A percentile compares a stretch with the other conserved stretches of the same genome.
These are phyloP conservation scores for Elaphomyces granulatus DNA, from an alignment of 495 filamentous ascomycete species.

Conservation along the genomic window DNA sequence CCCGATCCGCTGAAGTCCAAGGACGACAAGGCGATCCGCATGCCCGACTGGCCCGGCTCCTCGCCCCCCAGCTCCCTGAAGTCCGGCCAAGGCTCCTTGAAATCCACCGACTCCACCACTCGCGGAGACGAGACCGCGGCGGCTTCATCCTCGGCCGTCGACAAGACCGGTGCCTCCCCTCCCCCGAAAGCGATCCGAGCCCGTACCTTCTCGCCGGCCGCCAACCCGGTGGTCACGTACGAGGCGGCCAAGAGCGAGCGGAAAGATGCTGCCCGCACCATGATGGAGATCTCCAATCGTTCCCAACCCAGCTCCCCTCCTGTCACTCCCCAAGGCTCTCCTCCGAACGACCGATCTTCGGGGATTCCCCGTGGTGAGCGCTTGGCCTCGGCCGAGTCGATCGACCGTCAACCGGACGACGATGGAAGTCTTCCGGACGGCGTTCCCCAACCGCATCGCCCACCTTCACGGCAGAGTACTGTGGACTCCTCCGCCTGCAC, in stretches of 20 bases:
- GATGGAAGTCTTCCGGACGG: background rate
- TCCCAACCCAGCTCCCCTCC: slow-evolving; percentile 44
- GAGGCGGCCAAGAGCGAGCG: slow-evolving; percentile 26
- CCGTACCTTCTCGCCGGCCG: slow-evolving; percentile 48
- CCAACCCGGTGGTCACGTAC: slow-evolving; percentile 43
- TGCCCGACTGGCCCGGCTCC: slow-evolving; percentile 27
- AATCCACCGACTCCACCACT: slow-evolving; percentile 15
- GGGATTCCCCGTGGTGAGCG: slow-evolving; percentile 2
- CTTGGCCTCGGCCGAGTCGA: slow-evolving; percentile 12
- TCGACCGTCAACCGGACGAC: slow-evolving; percentile 7
- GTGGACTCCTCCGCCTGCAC: slow-evolving; percentile 8
- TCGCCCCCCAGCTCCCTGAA: slow-evolving; percentile 12
- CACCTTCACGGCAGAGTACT: background rate
- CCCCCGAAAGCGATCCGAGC: slow-evolving; percentile 44
- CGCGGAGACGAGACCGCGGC: slow-evolving; percentile 13
- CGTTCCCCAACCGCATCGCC: no score
- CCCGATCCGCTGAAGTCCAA: slow-evolving; percentile 25
- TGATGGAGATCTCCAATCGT: slow-evolving; percentile 50
- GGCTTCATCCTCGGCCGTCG: slow-evolving; percentile 27
- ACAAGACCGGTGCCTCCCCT: slow-evolving; percentile 21
- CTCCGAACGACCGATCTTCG: slow-evolving; percentile 24
- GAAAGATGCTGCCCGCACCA: slow-evolving; percentile 42
- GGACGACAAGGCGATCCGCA: slow-evolving; percentile 48
- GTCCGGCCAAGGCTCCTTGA: slow-evolving; percentile 20
- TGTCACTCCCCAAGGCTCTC: slow-evolving; percentile 37